These are phyloP conservation scores for Fraxinus excelsior DNA, from an alignment of 257 asterid genomes.

Conservation along the genomic window DNA sequence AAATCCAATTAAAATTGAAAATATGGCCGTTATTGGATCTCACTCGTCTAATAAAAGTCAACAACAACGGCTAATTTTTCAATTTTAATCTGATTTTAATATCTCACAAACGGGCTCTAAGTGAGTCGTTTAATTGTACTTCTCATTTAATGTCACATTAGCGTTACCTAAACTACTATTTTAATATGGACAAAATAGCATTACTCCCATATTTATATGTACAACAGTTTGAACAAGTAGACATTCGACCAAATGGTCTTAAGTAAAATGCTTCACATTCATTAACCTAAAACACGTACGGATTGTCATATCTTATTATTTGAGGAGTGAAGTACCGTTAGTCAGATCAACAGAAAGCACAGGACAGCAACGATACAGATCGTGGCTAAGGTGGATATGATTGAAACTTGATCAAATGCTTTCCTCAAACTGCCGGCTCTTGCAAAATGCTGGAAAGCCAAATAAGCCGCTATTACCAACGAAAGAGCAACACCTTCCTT, in stretches of 20 bases:
- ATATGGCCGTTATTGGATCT: too few species aligned
- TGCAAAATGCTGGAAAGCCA: slow-evolving; percentile 83
- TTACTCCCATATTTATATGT: neutral
- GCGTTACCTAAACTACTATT: too few species aligned
- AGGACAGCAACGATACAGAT: slow-evolving; percentile 60
- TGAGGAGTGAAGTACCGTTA: neutral
- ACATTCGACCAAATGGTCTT: slow-evolving; percentile 1
- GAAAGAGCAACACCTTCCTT: slow-evolving; percentile 79
- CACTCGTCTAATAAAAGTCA: too few species aligned
- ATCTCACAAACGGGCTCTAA: too few species aligned
- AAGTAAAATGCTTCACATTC: slow-evolving; percentile 10
- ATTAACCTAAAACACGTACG: neutral
- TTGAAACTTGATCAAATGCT: slow-evolving; percentile 82
- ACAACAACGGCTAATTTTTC: too few species aligned
- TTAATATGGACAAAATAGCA: too few species aligned
- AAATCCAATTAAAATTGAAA: too few species aligned
- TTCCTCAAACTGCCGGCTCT: slow-evolving; percentile 69
- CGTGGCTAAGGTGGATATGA: slow-evolving; percentile 76
- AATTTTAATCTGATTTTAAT: too few species aligned
- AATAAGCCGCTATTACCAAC: slow-evolving; percentile 71
- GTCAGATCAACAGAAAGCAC: slow-evolving; percentile 73
- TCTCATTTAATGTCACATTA: too few species aligned
- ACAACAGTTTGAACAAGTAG: neutral
- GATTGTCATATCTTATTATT: slow-evolving; percentile 1
- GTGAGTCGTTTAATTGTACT: too few species aligned